Base-by-base conservation (phyloP, 2,329 filamentous ascomycete genomes). In the Fusarium anguioides region DNA sequence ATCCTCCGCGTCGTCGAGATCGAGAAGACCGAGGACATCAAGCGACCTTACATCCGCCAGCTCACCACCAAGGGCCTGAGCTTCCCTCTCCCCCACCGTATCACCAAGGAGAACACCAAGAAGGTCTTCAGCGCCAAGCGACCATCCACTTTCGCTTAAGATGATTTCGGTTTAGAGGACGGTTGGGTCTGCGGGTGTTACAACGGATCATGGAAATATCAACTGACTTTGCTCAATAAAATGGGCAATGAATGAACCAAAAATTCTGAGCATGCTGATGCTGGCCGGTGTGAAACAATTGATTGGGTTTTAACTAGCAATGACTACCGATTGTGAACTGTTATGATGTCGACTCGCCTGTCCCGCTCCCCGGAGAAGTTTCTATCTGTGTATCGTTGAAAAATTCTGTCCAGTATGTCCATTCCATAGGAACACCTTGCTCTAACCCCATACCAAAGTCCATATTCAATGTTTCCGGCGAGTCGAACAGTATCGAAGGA, bases 1-100 rank as follows among this genome's bases (percentile, higher is more conserved):
- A 95, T 99, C 83, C 93, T 99, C 82, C 96, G 96, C 84, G 95
- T 99, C 77, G 91, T 97, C 78, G 96, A 99, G 87, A 83, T 99
- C 79, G 91, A 97, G 87, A 97, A 97, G 90, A 87, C 84, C 79
- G 93, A 94, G 75, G 93, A 96, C 81, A 86, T 99, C 87, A 96
- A 95, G 88, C 93, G 96, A 83, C 95, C 96, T 75, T 99, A 99
- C 91, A 97, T 99, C 88, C 96, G 94, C 89, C 96, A 99, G 87
- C 93, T 99, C 82, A 85, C 97, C 81, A 85, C 87, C 84, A 98
- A 98, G 91, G 82, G 89, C 84, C 92, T 99, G 83, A 93, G 91
- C 84, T 99, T 99, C 93, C 96, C 96, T 82, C 93, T 99, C 75
- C 96, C 96, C 81, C 96, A 99, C 89, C 96, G 96, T 79, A 85